Base-by-base conservation (phyloP, 2,329 filamentous ascomycete species). In the Claviceps sp. region DNA sequence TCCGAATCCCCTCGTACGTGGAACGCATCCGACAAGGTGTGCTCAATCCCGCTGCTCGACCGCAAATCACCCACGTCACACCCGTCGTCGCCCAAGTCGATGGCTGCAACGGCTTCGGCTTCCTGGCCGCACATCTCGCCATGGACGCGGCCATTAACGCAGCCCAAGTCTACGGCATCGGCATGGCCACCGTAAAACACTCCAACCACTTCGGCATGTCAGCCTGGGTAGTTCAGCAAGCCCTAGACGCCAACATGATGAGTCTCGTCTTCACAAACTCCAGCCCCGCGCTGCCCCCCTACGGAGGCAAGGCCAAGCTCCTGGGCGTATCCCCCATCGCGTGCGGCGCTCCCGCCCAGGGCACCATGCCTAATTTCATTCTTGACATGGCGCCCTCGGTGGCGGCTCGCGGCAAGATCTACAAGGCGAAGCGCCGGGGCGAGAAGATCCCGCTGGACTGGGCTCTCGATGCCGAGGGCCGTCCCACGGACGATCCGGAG, bases 121-220 rank as follows among this genome's bases (percentile, higher is more conserved):
- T 89, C 60, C 71, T 89, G 0, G 80, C 83, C 0, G 85, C 85
- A 0, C 73, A 80, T 45, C 60, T 67, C 51, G 86, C 77, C 26
- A 90, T 91, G 81, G 64, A 66, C 1, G 73, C 74, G 0, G 86
- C 86, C 0, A 79, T 89, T 45, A 72, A 77, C 9, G 82, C 85
- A 67, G 86, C 86, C 0, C 66, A 71, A 23, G 63, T 68, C 1
- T 80, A 75, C 59, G 86, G 86, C 13, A 86, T 91, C 55, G 87
- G 86, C 26, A 82, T 93, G 77, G 83, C 84, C 0, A 80, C 77
- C 53, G 73, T 91, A 60, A 85, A 82, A 64, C 83, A 85, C 66
- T 86, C 82, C 42, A 91, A 91, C 59, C 86, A 91, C 64, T 90
- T 86, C 60, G 87, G 87, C 50, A 93, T 93, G 86, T 77, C 77